Base-by-base conservation (phyloP, 352 stramenopile genomes). In the Globisporangium sylvaticum region DNA sequence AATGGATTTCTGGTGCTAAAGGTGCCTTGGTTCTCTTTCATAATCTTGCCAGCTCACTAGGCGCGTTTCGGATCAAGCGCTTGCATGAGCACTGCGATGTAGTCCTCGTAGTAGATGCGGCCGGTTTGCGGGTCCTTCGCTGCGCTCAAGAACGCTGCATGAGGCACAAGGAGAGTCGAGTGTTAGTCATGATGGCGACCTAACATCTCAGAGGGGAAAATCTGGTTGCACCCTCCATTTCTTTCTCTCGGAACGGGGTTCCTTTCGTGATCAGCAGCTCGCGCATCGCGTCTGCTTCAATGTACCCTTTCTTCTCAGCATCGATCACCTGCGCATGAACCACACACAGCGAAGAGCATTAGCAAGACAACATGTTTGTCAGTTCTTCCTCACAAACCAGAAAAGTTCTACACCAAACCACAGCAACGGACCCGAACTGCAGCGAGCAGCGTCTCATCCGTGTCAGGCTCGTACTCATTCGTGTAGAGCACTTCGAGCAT, bases 21-120 rank as follows among this genome's bases (percentile, higher is more conserved):
- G 42, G 15, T 9, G 6, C 7, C n/a, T 22, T n/a, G 7, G 1
- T n/a, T 8, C 39, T 50, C 42, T 7, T 22, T 50, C 42, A 50
- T 50, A 24, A 4, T 4, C 4, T 50, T 9, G 42, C 18, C 42
- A 50, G 42, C 18, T 48, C 42, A 14, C 20, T 54, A 69, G 46
- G 31, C 32, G 6, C 56, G 56, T 62, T 83, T 88, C 10, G 73
- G 71, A 31, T 88, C 73, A 6, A 83, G 64, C 15, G 88, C 81
- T 39, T 87, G 79, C 24, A 74, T 82, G 42, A 96, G 70, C 62
- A 93, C 68, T 18, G 89, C 87, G 55, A 97, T 95, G 72, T 96
- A 97, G 69, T 97, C 91, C 76, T 97, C 91, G 65, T 96, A 97
- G 77, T 97, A 97, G 55, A 97, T 93, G 37, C 83, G 77, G 4